Conservation (phyloP, 164 flowering plant genomes). For the Annona cherimola region DNA sequence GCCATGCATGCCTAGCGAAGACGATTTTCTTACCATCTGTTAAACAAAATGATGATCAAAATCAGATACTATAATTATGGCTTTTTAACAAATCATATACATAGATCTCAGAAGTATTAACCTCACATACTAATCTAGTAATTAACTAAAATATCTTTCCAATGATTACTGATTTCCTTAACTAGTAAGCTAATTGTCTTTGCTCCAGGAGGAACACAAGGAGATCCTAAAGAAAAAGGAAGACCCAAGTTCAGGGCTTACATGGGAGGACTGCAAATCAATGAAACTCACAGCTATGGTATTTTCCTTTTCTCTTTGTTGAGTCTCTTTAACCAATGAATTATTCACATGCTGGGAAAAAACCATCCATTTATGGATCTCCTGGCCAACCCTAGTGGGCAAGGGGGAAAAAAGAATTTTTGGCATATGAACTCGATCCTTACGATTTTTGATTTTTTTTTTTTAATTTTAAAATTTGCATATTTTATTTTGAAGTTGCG, state of each 20-base stretch:
- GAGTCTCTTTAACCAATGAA: background rate
- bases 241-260: conserved; percentile 19
- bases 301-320: background rate
- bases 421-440: too few relatives aligned
- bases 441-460: too few relatives aligned
- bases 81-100: too few relatives aligned
- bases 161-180: background rate
- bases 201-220: conserved; percentile 30
- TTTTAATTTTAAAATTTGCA: too few relatives aligned
- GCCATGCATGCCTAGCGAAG: too few relatives aligned
- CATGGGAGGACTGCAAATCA: conserved; percentile 45
- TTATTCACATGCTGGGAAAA: background rate
- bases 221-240: conserved; percentile 22
- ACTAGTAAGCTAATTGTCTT: background rate
- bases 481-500: too few relatives aligned
- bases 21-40: too few relatives aligned
- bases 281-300: conserved; percentile 36
- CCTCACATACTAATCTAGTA: background rate
- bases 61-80: too few relatives aligned
- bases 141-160: background rate
- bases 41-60: too few relatives aligned
- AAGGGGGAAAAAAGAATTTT: too few relatives aligned
- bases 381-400: too few relatives aligned
- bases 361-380: background rate
- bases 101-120: too few relatives aligned